Percentiles rank a stretch among this genome's conserved stretches.
phyloP scores from a whole-genome alignment of 352 stramenopile genomes.

The Globisporangium echinulatum region DNA sequence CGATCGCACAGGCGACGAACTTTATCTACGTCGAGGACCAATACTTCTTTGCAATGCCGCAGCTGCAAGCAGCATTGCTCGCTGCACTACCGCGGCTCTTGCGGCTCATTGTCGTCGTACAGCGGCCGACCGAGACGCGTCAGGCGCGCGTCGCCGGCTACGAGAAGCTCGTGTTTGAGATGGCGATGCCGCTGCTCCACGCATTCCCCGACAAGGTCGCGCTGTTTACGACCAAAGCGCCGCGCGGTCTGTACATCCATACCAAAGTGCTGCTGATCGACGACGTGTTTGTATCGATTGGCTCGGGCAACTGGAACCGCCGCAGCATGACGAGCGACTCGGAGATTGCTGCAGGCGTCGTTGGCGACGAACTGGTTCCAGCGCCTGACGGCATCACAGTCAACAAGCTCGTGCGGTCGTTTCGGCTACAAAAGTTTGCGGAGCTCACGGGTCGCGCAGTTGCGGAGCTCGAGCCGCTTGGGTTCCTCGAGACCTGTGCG shows the following conservation, averaged over 20 bases:
- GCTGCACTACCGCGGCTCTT: conserved; percentile 34
- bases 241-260: conserved; percentile 66
- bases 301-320: conserved; percentile 90
- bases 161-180: conserved; percentile 60
- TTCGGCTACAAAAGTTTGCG: conserved; percentile 49
- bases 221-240: conserved; percentile 46
- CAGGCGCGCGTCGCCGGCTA: conserved; percentile 39
- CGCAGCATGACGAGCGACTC: conserved; percentile 73
- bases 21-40: conserved; percentile 68
- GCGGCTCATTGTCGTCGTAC: conserved; percentile 48
- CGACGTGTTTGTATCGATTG: conserved; percentile 80
- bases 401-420: conserved; percentile 29
- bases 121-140: conserved; percentile 22
- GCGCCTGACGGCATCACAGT: conserved; percentile 13
- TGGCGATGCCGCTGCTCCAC: conserved; percentile 41
- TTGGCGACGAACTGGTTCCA: conserved; percentile 18
- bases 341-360: conserved; percentile 51
- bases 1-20: conserved; percentile 47
- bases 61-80: conserved; percentile 41
- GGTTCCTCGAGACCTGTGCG: conserved; percentile 20
- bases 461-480: conserved; percentile 12
- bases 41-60: conserved; percentile 64
- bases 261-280: conserved; percentile 77
- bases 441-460: conserved; percentile 30
- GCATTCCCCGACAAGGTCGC: conserved; percentile 52